Percentiles rank a stretch among this genome's conserved stretches.
Conservation (phyloP, 306 rosid species). For the Cucumis hystrix region DNA sequence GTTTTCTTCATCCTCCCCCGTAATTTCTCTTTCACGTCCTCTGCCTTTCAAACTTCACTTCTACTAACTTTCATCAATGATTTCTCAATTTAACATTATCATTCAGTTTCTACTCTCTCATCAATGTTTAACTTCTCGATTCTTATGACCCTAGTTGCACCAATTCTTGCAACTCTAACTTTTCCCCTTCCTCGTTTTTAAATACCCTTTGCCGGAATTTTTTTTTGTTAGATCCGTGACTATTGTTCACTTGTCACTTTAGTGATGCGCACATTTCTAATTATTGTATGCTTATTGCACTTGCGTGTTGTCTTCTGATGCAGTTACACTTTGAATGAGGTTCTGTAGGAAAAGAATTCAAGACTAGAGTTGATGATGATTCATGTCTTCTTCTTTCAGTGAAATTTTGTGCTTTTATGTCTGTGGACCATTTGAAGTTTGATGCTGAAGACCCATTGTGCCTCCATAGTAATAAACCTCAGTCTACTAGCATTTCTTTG, state of each 20-base stretch:
- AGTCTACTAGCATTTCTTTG: neutral
- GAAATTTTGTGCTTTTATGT: neutral
- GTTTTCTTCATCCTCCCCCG: neutral
- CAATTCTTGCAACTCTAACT: neutral
- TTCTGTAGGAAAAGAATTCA: neutral
- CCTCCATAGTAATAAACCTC: neutral
- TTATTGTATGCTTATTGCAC: neutral
- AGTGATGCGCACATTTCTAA: neutral
- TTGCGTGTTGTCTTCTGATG: neutral
- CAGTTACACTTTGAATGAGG: neutral
- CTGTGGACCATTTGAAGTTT: neutral
- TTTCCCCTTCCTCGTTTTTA: neutral
- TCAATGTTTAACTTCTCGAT: neutral
- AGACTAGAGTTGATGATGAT: neutral
- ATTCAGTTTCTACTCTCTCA: neutral
- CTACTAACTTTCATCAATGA: neutral
- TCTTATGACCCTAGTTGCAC: neutral
- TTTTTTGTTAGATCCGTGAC: neutral
- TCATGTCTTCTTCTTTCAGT: neutral
- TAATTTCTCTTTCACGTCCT: neutral
- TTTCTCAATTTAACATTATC: neutral
- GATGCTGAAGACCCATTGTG: neutral
- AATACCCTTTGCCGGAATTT: neutral
- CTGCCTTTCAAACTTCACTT: neutral
- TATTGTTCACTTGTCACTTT: neutral